Percentiles rank a stretch among this genome's conserved stretches.
Evolutionary conservation across 23 red algal species (phyloP).

Genomic region (Agarophyton chilense): DNA sequence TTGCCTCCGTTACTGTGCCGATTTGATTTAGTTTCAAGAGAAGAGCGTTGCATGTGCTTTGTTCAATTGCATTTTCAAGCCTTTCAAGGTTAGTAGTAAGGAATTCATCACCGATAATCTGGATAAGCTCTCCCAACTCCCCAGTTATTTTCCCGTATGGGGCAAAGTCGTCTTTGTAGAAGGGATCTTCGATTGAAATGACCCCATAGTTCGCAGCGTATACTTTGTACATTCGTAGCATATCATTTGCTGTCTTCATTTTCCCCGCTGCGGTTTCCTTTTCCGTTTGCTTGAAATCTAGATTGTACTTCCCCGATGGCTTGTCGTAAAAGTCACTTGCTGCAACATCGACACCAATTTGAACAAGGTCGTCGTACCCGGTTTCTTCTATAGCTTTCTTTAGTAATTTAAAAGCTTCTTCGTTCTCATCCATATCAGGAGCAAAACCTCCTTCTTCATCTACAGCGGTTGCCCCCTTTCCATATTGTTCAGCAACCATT

Average conservation of each 20-base stretch:
- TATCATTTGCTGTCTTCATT: conserved; percentile 57
- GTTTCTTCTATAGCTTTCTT: conserved; percentile 77
- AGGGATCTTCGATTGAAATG: conserved; percentile 91
- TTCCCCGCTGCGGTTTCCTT: conserved; percentile 22
- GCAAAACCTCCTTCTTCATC: conserved; percentile 97
- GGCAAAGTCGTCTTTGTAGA: conserved; percentile 90
- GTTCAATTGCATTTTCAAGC: conserved; percentile 83
- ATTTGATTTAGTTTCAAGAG: conserved; percentile 98
- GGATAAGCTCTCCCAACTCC: conserved; percentile 77
- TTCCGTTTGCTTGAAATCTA: conserved; percentile 85
- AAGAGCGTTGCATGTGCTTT: conserved; percentile 83
- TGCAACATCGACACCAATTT: conserved; percentile 87
- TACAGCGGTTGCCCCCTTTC: conserved; percentile 70
- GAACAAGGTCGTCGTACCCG: conserved; percentile 77
- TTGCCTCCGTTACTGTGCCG: conserved; percentile 93
- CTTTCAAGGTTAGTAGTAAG: conserved; percentile 89
- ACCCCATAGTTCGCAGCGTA: conserved; percentile 81
- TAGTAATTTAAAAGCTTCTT: conserved; percentile 82
- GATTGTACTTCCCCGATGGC: conserved; percentile 71
- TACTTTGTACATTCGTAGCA: conserved; percentile 82
- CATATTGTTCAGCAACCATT: conserved; percentile 86
- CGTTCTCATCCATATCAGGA: conserved; percentile 86
- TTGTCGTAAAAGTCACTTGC: conserved; percentile 85
- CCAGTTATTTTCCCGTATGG: conserved; percentile 82
- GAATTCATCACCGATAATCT: conserved; percentile 94